Evolutionary conservation across 805 yeast genomes (phyloP).

Genomic region (Candida ortonii): DNA sequence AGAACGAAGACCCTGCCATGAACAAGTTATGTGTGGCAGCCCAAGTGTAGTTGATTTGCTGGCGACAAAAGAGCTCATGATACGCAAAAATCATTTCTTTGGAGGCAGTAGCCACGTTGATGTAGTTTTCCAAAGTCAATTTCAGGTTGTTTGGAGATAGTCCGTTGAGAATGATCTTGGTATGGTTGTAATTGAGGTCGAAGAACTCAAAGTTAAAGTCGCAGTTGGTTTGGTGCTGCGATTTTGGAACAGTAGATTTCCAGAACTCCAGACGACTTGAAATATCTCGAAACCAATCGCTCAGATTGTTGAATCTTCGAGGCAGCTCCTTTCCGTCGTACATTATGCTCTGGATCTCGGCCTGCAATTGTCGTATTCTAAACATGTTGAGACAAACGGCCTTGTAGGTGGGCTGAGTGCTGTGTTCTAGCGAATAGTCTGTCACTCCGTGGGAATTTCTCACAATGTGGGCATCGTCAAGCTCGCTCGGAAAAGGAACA

Average conservation of each 20-base stretch:
- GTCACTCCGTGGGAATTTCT: conserved; percentile 25
- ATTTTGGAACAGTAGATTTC: conserved; percentile 56
- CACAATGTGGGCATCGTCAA: conserved; percentile 68
- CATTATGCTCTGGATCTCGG: conserved; percentile 67
- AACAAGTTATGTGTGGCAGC: conserved; percentile 86
- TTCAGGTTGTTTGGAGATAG: conserved; percentile 67
- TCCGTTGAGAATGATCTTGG: conserved; percentile 70
- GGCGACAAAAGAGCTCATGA: conserved; percentile 50
- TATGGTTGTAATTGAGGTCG: conserved; percentile 72
- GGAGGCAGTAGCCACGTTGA: conserved; percentile 59
- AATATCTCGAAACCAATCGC: conserved; percentile 63
- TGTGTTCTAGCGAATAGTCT: conserved; percentile 40
- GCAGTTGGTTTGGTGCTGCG: conserved; percentile 62
- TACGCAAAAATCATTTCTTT: conserved; percentile 65
- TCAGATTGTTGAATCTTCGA: conserved; percentile 48
- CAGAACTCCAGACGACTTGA: conserved; percentile 56
- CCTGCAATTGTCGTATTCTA: conserved; percentile 68
- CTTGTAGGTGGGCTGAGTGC: conserved; percentile 54
- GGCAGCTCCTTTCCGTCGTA: conserved; percentile 76
- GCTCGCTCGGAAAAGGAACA: conserved; percentile 65
- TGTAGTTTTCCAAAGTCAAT: conserved; percentile 51
- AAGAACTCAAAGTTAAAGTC: conserved; percentile 70
- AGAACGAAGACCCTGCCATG: conserved; percentile 83
- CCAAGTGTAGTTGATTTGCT: conserved; percentile 82
- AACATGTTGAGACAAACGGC: conserved; percentile 64